A percentile compares a stretch with the other conserved stretches of the same genome.
phyloP scores from a whole-genome alignment of 2,329 filamentous ascomycete genomes.

The Grosmannia serpens region DNA sequence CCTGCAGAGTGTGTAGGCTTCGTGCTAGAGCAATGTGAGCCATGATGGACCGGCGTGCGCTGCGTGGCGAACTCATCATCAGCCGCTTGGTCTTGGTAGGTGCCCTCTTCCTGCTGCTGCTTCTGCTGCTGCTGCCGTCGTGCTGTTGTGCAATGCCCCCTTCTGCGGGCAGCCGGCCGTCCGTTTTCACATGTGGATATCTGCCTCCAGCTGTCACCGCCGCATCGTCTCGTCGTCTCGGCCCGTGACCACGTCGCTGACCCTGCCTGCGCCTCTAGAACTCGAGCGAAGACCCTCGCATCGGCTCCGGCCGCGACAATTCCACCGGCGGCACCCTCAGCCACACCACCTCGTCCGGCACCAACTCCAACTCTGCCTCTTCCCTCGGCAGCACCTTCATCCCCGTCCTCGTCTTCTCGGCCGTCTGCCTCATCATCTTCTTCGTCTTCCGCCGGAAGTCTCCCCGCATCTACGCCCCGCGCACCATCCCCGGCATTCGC shows the following conservation, averaged over 20 bases:
- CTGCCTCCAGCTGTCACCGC: background rate
- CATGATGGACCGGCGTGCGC: constrained; percentile 8
- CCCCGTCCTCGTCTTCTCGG: constrained; percentile 37
- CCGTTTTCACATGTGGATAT: too few relatives aligned
- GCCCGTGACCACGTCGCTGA: too few relatives aligned
- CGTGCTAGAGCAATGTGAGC: background rate
- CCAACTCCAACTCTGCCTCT: constrained; percentile 26
- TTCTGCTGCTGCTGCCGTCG: too few relatives aligned
- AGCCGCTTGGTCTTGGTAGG: constrained; percentile 3
- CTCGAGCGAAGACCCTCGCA: constrained; percentile 24
- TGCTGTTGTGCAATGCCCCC: too few relatives aligned
- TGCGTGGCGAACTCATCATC: constrained; percentile 5
- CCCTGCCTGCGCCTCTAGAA: constrained; percentile 11
- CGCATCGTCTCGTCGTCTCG: background rate
- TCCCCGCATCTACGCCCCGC: constrained; percentile 43
- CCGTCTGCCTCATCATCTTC: constrained; percentile 39
- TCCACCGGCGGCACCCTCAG: constrained; percentile 26
- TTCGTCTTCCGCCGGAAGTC: constrained; percentile 34
- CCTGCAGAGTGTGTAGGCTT: background rate
- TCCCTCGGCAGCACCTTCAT: constrained; percentile 39
- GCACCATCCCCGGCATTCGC: constrained; percentile 37
- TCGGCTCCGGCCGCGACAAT: constrained; percentile 32
- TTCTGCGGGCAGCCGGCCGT: too few relatives aligned
- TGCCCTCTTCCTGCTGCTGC: background rate
- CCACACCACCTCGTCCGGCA: constrained; percentile 18